These are phyloP conservation scores for Senna siamea DNA, from an alignment of 306 rosid genomes.

Conservation along the genomic window DNA sequence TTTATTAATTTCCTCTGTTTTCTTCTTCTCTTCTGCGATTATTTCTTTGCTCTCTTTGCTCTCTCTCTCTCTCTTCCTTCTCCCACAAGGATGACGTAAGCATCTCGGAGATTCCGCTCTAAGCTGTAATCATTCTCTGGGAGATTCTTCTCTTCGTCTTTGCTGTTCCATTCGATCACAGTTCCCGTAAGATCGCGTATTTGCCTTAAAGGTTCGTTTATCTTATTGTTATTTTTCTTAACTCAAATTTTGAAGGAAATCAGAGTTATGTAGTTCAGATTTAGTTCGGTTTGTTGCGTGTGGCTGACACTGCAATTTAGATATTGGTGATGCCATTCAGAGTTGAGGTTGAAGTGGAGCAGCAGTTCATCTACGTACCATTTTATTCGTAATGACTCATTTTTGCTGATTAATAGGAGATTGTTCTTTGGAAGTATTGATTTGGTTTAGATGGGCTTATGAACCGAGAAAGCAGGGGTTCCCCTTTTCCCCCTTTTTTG, in stretches of 20 bases:
- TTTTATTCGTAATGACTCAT: background rate
- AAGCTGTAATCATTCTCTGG: too few species aligned
- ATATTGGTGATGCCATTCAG: slow-evolving; percentile 5
- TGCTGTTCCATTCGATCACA: background rate
- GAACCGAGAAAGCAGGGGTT: slow-evolving; percentile 16
- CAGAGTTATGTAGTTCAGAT: slow-evolving; percentile 15
- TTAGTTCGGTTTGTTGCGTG: background rate
- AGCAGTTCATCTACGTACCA: slow-evolving; percentile 9
- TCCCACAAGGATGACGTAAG: background rate
- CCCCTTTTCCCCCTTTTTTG: background rate
- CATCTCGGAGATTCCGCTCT: slow-evolving; percentile 4
- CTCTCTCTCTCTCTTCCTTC: too few species aligned
- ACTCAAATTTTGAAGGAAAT: slow-evolving; percentile 18
- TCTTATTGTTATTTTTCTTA: background rate
- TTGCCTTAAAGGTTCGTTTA: slow-evolving; percentile 31
- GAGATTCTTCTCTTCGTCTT: slow-evolving; percentile 9
- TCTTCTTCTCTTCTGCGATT: too few species aligned
- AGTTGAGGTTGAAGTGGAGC: slow-evolving; percentile 16
- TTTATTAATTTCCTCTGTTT: too few species aligned
- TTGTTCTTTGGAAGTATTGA: slow-evolving; percentile 7
- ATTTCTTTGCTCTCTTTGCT: too few species aligned
- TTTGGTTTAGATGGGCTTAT: slow-evolving; percentile 10
- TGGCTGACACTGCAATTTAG: background rate
- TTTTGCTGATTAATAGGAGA: background rate
- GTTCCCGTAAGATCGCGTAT: slow-evolving; percentile 19